These are phyloP conservation scores for Chlamydomonas incerta DNA, from an alignment of 139 green algal species.

Conservation along the genomic window DNA sequence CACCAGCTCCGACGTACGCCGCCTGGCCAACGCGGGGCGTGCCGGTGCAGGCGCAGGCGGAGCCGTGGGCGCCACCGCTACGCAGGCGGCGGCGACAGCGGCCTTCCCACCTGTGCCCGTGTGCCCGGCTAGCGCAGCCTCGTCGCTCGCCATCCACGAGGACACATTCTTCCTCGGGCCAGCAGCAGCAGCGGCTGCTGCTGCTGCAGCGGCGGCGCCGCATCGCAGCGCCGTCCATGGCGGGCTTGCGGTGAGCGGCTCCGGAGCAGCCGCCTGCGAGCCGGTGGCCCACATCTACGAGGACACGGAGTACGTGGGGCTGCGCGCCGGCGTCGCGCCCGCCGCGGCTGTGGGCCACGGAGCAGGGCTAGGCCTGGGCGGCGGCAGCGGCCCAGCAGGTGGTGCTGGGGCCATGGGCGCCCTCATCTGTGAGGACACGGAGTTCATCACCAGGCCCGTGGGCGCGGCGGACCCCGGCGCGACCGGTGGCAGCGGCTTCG, in stretches of 20 bases:
- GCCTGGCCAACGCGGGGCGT: slow-evolving; percentile 50
- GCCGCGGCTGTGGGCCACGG: too few relatives aligned
- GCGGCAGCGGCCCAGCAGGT: too few relatives aligned
- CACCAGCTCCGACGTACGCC: slow-evolving; percentile 50
- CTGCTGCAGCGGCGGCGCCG: neutral
- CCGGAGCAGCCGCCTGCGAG: neutral
- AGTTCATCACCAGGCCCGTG: slow-evolving; percentile 42
- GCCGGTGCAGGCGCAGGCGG: neutral
- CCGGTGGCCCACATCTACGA: slow-evolving; percentile 23
- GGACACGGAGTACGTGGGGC: slow-evolving; percentile 40
- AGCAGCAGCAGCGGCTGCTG: neutral
- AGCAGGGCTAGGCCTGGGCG: too few relatives aligned
- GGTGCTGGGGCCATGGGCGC: neutral
- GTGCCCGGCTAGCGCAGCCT: neutral
- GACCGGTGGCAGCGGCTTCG: too few relatives aligned
- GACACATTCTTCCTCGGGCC: slow-evolving; percentile 50
- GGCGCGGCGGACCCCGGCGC: too few relatives aligned
- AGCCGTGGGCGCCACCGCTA: neutral
- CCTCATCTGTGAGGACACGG: slow-evolving; percentile 57
- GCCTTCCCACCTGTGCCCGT: too few relatives aligned
- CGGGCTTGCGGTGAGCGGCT: neutral
- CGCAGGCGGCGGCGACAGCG: neutral
- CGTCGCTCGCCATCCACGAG: slow-evolving; percentile 12
- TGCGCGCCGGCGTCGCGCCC: too few relatives aligned
- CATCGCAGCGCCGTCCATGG: neutral